Base-by-base conservation (phyloP, 345 rosid species). In the Geranium brycei region DNA sequence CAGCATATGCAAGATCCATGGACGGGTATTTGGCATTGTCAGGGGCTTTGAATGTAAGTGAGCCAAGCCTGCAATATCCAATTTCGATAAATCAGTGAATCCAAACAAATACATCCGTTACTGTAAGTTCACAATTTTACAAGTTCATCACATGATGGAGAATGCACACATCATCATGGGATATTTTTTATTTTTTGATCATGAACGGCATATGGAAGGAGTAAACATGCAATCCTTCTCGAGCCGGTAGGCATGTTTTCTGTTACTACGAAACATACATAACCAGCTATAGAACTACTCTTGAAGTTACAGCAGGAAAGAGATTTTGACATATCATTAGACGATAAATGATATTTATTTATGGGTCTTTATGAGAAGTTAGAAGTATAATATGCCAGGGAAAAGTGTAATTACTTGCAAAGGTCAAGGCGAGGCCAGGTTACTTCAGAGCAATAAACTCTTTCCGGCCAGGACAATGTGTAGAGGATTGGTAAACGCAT, bases 381-480 rank as follows among this genome's bases (percentile, higher is more conserved):
- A 23, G n/a, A 51, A 1, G 16, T 16, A 32, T 32, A 30, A 31
- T 63, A 62, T 51, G 55, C 41, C 69, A 65, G 35, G 17, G 62
- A 32, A 41, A 64, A 66, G 19, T 31, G 5, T 67, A 57, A 13
- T 88, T 80, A 88, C 99, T 88, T 86, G 96, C 95, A 85, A 76
- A 93, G 91, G 72, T 93, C 97, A 35, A 90, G 97, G 60, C 92
- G 91, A 59, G 97, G 97, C 99, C 97, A 93, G 18, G 92, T 86
- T 61, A 78, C 62, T 86, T 90, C 99, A 70, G 99, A 93, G 77
- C 97, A 93, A 77, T 85, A 81, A 75, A 90, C 75, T 67, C 97
- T 83, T 14, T 90, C 97, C 0, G 97, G 99, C 99, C 97, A 93
- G 14, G 99, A 93, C 92, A 93, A 80, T 12, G 99, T 86, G 83